phyloP scores from a whole-genome alignment of 129 eudicot species.

The Cynara cardunculus region DNA sequence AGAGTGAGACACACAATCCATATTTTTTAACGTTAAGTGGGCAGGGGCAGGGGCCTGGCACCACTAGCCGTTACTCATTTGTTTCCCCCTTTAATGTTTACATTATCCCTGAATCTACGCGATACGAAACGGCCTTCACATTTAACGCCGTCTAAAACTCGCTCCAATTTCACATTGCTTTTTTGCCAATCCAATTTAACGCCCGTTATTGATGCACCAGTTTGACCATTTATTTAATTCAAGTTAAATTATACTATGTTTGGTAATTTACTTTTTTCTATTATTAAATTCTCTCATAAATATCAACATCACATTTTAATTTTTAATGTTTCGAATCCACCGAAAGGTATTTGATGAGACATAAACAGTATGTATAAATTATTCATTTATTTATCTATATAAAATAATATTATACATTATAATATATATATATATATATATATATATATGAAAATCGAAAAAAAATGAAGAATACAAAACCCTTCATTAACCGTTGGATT shows the following conservation, averaged over 20 bases:
- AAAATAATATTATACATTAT: no score
- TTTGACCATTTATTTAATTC: no score
- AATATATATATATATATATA: no score
- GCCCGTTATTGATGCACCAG: background rate
- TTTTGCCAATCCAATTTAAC: background rate
- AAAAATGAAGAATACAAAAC: no score
- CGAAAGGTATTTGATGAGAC: background rate
- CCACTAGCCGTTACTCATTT: conserved; percentile 31
- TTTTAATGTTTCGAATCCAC: background rate
- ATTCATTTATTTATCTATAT: no score
- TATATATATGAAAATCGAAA: no score
- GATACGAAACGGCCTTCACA: background rate
- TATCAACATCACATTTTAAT: no score
- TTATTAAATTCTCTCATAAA: no score
- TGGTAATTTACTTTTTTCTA: no score
- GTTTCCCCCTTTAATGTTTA: background rate
- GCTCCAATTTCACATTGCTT: background rate
- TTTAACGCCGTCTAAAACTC: conserved; percentile 21
- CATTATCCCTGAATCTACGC: conserved; percentile 21
- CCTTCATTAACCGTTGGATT: no score
- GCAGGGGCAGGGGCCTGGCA: conserved; percentile 3
- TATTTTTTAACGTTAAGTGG: conserved; percentile 10
- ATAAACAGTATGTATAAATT: no score
- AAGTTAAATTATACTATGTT: no score
- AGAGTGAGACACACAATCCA: conserved; percentile 14